A percentile compares a stretch with the other conserved stretches of the same genome.
Evolutionary conservation across 306 rosid species (phyloP).

Genomic region (Vachellia pachyceras): DNA sequence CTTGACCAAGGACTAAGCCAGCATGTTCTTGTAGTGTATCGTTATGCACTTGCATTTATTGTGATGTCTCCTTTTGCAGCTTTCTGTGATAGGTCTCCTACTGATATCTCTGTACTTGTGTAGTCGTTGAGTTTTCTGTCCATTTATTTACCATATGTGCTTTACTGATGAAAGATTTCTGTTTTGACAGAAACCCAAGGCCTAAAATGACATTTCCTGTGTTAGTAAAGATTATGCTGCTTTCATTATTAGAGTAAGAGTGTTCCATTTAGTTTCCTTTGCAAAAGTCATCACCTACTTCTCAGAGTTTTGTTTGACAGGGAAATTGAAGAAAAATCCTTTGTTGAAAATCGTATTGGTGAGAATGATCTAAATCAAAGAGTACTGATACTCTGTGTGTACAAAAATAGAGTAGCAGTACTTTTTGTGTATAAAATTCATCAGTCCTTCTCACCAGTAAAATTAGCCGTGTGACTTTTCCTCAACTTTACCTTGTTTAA

Average conservation of each 20-base stretch:
- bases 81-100: conserved; percentile 51
- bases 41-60: conserved; percentile 49
- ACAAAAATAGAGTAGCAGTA: too few species aligned
- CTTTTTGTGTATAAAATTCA: too few species aligned
- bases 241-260: conserved; percentile 51
- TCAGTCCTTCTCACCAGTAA: too few species aligned
- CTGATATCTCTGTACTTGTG: neutral
- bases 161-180: neutral
- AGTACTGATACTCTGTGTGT: too few species aligned
- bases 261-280: neutral
- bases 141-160: neutral
- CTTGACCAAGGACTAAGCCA: conserved; percentile 59
- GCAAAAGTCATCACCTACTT: neutral
- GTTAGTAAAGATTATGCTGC: conserved; percentile 45
- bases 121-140: neutral
- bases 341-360: too few species aligned
- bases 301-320: too few species aligned
- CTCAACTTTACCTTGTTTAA: too few species aligned
- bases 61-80: conserved; percentile 58
- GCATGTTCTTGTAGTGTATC: conserved; percentile 52
- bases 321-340: too few species aligned
- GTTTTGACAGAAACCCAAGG: conserved; percentile 51
- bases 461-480: too few species aligned
- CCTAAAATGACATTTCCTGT: conserved; percentile 54
- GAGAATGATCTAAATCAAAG: too few species aligned